Evolutionary conservation across 768 basidiomycete genomes (phyloP).

Genomic region (Suillus subluteus): DNA sequence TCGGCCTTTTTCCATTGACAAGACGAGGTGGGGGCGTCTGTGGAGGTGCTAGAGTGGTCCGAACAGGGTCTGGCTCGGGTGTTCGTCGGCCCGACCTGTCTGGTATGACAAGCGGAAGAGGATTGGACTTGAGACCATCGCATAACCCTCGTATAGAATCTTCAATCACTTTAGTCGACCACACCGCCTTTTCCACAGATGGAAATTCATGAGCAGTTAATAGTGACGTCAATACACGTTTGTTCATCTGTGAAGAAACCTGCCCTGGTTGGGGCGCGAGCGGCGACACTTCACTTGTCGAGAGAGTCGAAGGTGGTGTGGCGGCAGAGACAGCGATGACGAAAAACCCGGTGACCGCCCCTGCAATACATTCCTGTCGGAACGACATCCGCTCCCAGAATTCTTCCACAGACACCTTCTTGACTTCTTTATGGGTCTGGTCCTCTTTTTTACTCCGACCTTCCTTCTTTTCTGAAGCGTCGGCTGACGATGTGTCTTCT

Average conservation of each 20-base stretch:
- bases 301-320: slow-evolving; percentile 12
- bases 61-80: slow-evolving; percentile 41
- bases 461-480: slow-evolving; percentile 32
- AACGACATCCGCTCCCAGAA: slow-evolving; percentile 99
- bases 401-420: slow-evolving; percentile 67
- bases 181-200: slow-evolving; percentile 60
- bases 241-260: slow-evolving; percentile 66
- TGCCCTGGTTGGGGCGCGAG: slow-evolving; percentile 60
- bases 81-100: slow-evolving; percentile 39
- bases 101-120: slow-evolving; percentile 16
- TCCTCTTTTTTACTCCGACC: slow-evolving; percentile 33
- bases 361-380: slow-evolving; percentile 90
- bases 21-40: slow-evolving; percentile 53
- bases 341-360: slow-evolving; percentile 94
- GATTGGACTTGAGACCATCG: slow-evolving; percentile 54
- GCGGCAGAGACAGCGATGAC: slow-evolving; percentile 52
- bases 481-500: slow-evolving; percentile 29
- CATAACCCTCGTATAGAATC: slow-evolving; percentile 70
- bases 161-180: slow-evolving; percentile 75
- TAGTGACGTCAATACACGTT: slow-evolving; percentile 70
- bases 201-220: slow-evolving; percentile 81
- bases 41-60: slow-evolving; percentile 45
- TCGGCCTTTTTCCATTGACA: slow-evolving; percentile 29
- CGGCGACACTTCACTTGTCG: slow-evolving; percentile 39
- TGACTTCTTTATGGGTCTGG: slow-evolving; percentile 55